phyloP scores from a whole-genome alignment of 345 rosid species.

The Gynandropsis gynandra region DNA sequence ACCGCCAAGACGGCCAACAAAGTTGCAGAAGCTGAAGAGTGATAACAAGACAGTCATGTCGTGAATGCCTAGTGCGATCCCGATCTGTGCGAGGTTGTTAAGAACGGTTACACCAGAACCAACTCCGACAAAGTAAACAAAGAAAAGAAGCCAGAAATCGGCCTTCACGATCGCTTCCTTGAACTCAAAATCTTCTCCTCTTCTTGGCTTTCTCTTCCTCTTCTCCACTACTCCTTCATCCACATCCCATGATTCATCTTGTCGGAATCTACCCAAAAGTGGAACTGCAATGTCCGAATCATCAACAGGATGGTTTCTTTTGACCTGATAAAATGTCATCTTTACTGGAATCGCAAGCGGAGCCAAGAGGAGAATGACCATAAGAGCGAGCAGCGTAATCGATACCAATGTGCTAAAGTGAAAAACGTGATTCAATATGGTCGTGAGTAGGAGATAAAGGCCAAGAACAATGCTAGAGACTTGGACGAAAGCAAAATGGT shows the following conservation, averaged over 20 bases:
- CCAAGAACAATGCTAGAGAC: slow-evolving; percentile 54
- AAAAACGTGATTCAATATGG: slow-evolving; percentile 34
- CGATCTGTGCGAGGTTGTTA: slow-evolving; percentile 90
- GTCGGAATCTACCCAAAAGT: slow-evolving; percentile 48
- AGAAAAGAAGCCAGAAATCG: slow-evolving; percentile 75
- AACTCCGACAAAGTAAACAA: slow-evolving; percentile 71
- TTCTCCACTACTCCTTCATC: slow-evolving; percentile 55
- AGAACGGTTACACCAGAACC: slow-evolving; percentile 86
- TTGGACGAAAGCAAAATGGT: slow-evolving; percentile 60
- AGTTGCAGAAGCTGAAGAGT: slow-evolving; percentile 92
- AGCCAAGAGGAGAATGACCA: slow-evolving; percentile 47
- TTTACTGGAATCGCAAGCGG: slow-evolving; percentile 79
- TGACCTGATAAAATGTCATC: slow-evolving; percentile 63
- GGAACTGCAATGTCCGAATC: slow-evolving; percentile 31
- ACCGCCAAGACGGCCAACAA: slow-evolving; percentile 82
- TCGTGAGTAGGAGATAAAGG: slow-evolving; percentile 41
- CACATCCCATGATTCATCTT: slow-evolving; percentile 49
- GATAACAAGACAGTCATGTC: slow-evolving; percentile 72
- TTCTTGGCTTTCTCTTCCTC: slow-evolving; percentile 53
- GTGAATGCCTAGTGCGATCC: slow-evolving; percentile 67
- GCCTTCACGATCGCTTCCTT: slow-evolving; percentile 77
- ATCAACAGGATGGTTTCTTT: slow-evolving; percentile 30
- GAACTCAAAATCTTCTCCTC: slow-evolving; percentile 77
- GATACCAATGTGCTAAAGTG: slow-evolving; percentile 35
- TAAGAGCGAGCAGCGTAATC: slow-evolving; percentile 40